Evolutionary conservation across 192 early-diverging fungal genomes (phyloP).

Genomic region (Diversispora eburnea): DNA sequence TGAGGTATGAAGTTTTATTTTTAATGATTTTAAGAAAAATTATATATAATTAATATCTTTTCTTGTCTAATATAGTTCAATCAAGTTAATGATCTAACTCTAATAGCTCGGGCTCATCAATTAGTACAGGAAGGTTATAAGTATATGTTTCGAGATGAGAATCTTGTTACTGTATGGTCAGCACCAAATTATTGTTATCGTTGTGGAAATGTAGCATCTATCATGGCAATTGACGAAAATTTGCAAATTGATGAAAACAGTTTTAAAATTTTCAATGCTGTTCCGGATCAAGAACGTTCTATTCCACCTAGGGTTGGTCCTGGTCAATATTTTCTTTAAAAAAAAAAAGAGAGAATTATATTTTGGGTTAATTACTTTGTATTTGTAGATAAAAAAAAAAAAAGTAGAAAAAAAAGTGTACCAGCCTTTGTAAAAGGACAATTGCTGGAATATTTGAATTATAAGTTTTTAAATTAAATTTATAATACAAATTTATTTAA

Average conservation of each 20-base stretch:
- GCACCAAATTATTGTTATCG: constrained; percentile 98
- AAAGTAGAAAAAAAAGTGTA: background rate
- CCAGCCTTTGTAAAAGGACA: too few relatives aligned
- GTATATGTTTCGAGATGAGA: constrained; percentile 89
- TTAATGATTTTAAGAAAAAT: background rate
- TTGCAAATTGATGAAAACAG: constrained; percentile 74
- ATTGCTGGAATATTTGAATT: too few relatives aligned
- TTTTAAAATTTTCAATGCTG: constrained; percentile 96
- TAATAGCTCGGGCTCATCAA: constrained; percentile 96
- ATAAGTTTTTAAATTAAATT: too few relatives aligned
- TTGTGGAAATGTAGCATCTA: constrained; percentile 94
- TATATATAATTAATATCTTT: background rate
- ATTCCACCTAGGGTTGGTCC: constrained; percentile 39
- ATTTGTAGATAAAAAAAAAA: background rate
- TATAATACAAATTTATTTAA: too few relatives aligned
- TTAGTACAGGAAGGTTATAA: constrained; percentile 98
- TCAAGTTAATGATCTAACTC: constrained; percentile 82
- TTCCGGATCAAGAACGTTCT: constrained; percentile 80
- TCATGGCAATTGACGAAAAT: constrained; percentile 80
- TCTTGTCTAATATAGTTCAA: constrained; percentile 61
- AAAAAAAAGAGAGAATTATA: background rate
- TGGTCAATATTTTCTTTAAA: constrained; percentile 46
- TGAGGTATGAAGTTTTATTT: constrained; percentile 50
- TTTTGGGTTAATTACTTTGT: background rate
- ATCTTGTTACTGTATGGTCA: constrained; percentile 94